Base-by-base conservation (phyloP, 106 monocot species). In the Dendrobium officinale region DNA sequence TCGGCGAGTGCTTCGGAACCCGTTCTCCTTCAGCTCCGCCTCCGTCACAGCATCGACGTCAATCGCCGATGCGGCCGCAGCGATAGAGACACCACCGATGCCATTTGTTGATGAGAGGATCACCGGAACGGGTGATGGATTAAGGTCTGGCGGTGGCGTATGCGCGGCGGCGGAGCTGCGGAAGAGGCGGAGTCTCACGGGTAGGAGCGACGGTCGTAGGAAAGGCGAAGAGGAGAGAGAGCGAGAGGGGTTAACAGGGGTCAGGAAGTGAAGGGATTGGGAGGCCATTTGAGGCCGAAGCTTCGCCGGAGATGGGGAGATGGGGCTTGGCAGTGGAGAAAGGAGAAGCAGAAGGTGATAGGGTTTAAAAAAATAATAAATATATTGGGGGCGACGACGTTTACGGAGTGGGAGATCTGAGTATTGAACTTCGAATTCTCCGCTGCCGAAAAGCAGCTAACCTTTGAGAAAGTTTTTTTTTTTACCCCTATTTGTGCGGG, bases 11-110 rank as follows among this genome's bases (percentile, higher is more conserved):
- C 89, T 91, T 54, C 93, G 79, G 86, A 91, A 93, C 29, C 93
- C 93, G 80, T 99, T 99, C 87, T 99, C 98, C 89, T 93, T 95
- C 86, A 99, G 81, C 87, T 96, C 96, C 78, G 93, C 90, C 79
- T 96, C 96, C 61, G 93, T 86, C 47, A 90, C 96, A 8, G 90
- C 80, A 73, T 93, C 96, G 48, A 90, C 93, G 76, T 96, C 93
- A 80, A 96, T 92, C 3, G 77, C 61, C 40, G 85, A 66, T 3
- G 82, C 10, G 10, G 82, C 16, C 3, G 75, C 6, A 20, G 29
- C 47, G 24, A 77, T 27, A 42, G 55, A 17, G 51, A n/a, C 22
- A 67, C 67, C 40, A 37, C 75, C 49, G 77, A 79, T 42, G 29
- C 80, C 80, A 79, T 86, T 84, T 61, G 77, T 77, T 17, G 79